Conservation (phyloP, 2,329 filamentous ascomycete species). For the Ceratocystis eucalypticola region DNA sequence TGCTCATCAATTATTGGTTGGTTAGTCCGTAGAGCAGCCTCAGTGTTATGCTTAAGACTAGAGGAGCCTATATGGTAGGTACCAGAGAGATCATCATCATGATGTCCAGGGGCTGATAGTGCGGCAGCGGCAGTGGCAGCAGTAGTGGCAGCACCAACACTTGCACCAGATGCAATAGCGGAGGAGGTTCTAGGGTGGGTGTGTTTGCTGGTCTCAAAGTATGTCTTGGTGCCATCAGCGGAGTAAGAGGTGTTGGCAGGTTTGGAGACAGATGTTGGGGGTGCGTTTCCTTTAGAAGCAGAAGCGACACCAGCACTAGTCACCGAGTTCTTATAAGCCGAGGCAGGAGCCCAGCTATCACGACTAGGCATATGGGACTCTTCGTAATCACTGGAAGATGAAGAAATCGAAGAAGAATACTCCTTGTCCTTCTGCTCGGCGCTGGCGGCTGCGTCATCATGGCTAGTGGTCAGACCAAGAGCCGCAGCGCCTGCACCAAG, state of each 20-base stretch:
- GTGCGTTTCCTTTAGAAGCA: neutral
- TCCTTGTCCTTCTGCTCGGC: constrained; percentile 5
- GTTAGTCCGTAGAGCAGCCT: constrained; percentile 10
- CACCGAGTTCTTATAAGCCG: constrained; percentile 9
- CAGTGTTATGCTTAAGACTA: constrained; percentile 5
- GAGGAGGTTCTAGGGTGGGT: neutral
- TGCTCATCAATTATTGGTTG: neutral
- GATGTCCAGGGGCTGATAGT: constrained; percentile 9
- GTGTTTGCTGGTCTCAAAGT: neutral
- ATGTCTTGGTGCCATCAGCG: constrained; percentile 11
- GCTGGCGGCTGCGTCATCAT: constrained; percentile 3
- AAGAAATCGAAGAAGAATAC: constrained; percentile 17
- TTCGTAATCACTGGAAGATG: constrained; percentile 9
- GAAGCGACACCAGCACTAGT: constrained; percentile 8
- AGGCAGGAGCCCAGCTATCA: constrained; percentile 9
- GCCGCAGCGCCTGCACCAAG: constrained; percentile 18
- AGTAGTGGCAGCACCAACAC: neutral
- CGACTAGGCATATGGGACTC: neutral
- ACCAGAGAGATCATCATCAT: constrained; percentile 5
- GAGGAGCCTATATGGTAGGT: constrained; percentile 5
- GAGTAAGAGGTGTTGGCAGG: neutral
- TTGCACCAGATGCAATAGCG: neutral
- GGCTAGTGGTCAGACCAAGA: constrained; percentile 13
- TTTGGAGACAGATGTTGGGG: neutral
- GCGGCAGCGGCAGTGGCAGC: constrained; percentile 1